Conservation (phyloP, 2,329 filamentous ascomycete genomes). For the Fusarium denticulatum region DNA sequence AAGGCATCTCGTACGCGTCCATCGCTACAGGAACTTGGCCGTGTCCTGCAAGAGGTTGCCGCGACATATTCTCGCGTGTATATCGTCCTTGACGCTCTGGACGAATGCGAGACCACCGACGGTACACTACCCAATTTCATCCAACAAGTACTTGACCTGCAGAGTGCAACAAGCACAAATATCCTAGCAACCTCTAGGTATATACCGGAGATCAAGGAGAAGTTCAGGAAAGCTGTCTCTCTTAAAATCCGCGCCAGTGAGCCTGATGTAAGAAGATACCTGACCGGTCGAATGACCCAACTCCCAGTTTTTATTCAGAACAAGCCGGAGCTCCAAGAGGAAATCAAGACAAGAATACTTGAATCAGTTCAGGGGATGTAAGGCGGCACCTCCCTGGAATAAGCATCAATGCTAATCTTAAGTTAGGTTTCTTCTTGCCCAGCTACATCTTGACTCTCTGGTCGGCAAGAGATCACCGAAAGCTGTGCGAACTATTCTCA, state of each 20-base stretch:
- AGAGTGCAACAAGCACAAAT: neutral
- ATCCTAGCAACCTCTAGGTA: neutral
- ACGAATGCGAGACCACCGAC: neutral
- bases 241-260: neutral
- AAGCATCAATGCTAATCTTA: neutral
- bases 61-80: neutral
- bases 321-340: neutral
- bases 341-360: neutral
- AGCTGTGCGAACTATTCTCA: neutral
- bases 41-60: neutral
- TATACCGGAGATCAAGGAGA: neutral
- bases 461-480: constrained; percentile 30
- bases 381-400: neutral
- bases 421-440: constrained; percentile 31
- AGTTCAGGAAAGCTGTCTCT: neutral
- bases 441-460: constrained; percentile 34
- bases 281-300: neutral
- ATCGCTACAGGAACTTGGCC: neutral
- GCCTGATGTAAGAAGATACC: neutral
- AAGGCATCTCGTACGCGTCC: neutral
- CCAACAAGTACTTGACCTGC: neutral
- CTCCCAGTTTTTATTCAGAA: neutral
- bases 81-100: neutral
- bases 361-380: constrained; percentile 6
- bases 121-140: neutral